Conservation (phyloP, 176 grass and related monocot genomes). For the Rhynchospora tenuis region DNA sequence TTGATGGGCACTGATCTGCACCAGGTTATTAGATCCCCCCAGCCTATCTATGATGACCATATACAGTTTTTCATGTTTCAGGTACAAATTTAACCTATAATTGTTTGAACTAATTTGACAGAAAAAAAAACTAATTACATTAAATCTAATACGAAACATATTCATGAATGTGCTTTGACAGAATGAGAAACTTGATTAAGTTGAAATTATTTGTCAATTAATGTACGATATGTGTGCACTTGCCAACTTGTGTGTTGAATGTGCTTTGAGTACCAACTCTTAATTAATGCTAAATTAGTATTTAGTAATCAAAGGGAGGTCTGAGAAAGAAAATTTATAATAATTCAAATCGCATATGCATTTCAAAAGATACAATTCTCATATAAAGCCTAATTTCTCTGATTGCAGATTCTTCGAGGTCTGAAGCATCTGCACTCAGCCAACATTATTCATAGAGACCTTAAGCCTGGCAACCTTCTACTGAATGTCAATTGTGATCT, state of each 20-base stretch:
- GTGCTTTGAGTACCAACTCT: too few relatives aligned
- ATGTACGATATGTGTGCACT: not conserved
- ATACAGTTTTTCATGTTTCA: conserved; percentile 42
- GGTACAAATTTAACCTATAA: not conserved
- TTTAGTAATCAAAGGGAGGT: too few relatives aligned
- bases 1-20: conserved; percentile 45
- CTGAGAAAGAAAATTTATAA: too few relatives aligned
- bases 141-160: not conserved
- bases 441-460: conserved; percentile 41
- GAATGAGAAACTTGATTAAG: not conserved
- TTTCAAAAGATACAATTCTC: not conserved
- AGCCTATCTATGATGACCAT: conserved; percentile 36
- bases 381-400: not conserved
- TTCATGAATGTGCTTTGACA: not conserved
- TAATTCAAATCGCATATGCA: too few relatives aligned
- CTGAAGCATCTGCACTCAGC: conserved; percentile 43
- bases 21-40: conserved; percentile 36
- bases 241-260: too few relatives aligned
- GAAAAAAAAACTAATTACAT: too few relatives aligned
- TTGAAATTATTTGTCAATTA: not conserved
- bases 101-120: too few relatives aligned
- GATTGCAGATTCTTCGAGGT: conserved; percentile 32
- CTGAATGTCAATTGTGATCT: conserved; percentile 46
- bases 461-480: conserved; percentile 40
- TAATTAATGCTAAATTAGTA: too few relatives aligned